Evolutionary conservation across 2,329 filamentous ascomycete species (phyloP).

Genomic region (Colletotrichum sp.): DNA sequence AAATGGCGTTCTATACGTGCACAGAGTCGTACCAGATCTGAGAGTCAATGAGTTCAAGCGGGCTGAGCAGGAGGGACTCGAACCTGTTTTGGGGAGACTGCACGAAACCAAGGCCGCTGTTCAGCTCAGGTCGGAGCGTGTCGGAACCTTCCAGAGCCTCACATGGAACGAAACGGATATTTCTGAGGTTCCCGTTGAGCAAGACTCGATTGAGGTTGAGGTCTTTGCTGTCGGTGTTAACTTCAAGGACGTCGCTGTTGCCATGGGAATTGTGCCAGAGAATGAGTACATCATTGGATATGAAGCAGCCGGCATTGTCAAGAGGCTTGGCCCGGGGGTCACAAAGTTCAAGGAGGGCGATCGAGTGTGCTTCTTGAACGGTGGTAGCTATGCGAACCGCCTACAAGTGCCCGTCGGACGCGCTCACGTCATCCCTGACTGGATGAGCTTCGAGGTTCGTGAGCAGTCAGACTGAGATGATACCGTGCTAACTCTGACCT

Average conservation of each 20-base stretch:
- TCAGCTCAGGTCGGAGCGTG: not conserved
- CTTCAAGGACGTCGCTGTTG: not conserved
- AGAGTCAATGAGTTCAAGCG: conserved; percentile 27
- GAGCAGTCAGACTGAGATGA: not conserved
- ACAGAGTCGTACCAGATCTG: not conserved
- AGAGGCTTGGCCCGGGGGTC: not conserved
- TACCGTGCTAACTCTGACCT: not conserved
- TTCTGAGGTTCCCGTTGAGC: not conserved
- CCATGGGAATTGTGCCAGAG: not conserved
- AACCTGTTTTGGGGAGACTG: not conserved
- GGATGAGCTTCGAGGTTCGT: not conserved
- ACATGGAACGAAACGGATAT: not conserved
- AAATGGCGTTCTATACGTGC: not conserved
- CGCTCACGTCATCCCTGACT: not conserved
- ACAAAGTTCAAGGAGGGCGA: not conserved
- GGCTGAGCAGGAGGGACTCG: conserved; percentile 25
- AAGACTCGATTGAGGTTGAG: not conserved
- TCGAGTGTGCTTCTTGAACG: not conserved
- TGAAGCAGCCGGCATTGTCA: not conserved
- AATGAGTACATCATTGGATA: not conserved
- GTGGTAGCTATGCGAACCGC: not conserved
- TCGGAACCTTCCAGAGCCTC: not conserved
- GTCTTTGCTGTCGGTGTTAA: not conserved
- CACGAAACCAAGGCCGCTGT: not conserved
- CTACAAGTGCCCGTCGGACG: not conserved